Evolutionary conservation across 768 basidiomycete genomes (phyloP), one percentile per base, ranked within the genome.

Genomic region (Clathrus columnatus): DNA sequence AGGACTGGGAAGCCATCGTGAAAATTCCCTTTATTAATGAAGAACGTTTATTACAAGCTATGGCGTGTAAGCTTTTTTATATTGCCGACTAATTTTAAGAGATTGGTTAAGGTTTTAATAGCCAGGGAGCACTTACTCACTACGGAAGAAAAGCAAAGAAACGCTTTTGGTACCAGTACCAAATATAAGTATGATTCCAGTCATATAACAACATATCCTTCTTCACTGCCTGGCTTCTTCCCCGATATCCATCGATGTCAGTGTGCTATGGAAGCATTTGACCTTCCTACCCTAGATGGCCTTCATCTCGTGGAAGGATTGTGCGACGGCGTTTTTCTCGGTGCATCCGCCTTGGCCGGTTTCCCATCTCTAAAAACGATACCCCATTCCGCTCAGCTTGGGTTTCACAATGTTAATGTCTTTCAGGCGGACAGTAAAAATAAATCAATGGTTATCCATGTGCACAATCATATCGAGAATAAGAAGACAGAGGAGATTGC

Each of bases 1-100:
- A 87, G 61, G 95, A 97, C 23, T 99, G 96, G 96, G 96, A 99
- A 68, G 95, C 96, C 0, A 82, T 98, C 50, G 92, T 99, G 52
- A 98, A 98, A 72, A 97, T 99, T 61, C 96, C 96, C 0, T 99
- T 99, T 69, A 97, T 99, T 58, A 84, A 96, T 46, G 83, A 94
- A 67, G 61, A 70, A 10, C 76, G 91, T 50, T 67, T 99, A 20
- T 71, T 96, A 28, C 73, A 73, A 28, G 89, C 94, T 2, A 97
- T 99, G 95, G 71, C 74, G 28, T 69, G 91, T 90, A 67, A 63
- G 83, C 72, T 10, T 2, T 16, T 60, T 10, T 42, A 2, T 30
- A n/a, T 57, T 11, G 20, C 29, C 14, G 27, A 18, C 47, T 24
- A 20, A 0, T 59, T n/a, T 47, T 28, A 53, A 10, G 14, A 14